Evolutionary conservation across 1,139 yeast genomes (phyloP).

Genomic region (Schizosaccharomyces versatilis): DNA sequence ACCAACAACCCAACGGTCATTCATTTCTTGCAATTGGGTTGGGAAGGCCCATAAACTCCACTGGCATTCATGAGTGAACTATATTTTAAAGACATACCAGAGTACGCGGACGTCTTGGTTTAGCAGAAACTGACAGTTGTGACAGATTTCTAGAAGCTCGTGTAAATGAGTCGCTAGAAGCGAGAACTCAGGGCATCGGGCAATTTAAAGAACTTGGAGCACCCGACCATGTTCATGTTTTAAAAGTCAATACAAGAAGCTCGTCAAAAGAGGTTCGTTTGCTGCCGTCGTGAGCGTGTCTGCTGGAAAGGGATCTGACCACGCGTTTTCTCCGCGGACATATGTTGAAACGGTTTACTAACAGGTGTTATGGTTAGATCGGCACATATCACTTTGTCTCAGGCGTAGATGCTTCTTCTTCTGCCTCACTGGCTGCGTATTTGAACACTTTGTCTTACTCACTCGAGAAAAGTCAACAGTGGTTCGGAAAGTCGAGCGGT

Average conservation of each 20-base stretch:
- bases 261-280: constrained; percentile 26
- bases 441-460: constrained; percentile 48
- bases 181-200: constrained; percentile 26
- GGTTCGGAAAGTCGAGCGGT: constrained; percentile 42
- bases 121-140: background rate
- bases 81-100: constrained; percentile 9
- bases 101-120: background rate
- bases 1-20: no score
- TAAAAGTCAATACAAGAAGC: constrained; percentile 27
- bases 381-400: constrained; percentile 50
- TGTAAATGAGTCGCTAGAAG: constrained; percentile 29
- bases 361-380: constrained; percentile 9
- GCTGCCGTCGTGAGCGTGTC: constrained; percentile 9
- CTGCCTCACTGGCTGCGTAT: constrained; percentile 45
- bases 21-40: no score
- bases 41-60: no score
- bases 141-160: constrained; percentile 21
- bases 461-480: constrained; percentile 37
- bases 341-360: background rate
- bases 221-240: constrained; percentile 63
- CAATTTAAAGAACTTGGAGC: constrained; percentile 52
- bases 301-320: background rate
- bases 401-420: constrained; percentile 39
- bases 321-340: background rate
- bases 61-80: background rate